Evolutionary conservation across 2,329 filamentous ascomycete species (phyloP), one percentile per base, ranked within the genome.

Genomic region (Sarocladium oryzae): DNA sequence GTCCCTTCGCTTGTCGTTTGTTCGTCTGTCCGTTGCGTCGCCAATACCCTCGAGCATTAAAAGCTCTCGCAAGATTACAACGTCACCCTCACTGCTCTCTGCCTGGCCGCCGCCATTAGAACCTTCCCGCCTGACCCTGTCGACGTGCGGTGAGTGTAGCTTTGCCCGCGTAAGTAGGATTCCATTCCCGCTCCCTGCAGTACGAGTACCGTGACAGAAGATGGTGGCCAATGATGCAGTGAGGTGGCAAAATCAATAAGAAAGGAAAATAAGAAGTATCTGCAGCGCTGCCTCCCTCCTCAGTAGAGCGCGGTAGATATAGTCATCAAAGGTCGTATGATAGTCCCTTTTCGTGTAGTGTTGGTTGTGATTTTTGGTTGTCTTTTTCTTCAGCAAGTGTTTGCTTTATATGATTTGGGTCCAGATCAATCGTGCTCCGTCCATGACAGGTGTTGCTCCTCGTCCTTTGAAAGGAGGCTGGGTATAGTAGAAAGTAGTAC

Each of bases 321-420:
- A 50, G 45, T 55, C 52, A 53, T 52, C 48, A 48, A 53, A 48
- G 50, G 50, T 55, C 51, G 51, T 53, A 51, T 37, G 43, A 33
- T 32, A 16, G 28, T 32, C 26, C 43, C 43, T 51, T 35, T 51
- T 41, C n/a, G 21, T 30, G 30, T 52, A 45, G 41, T 49, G 26
- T 35, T 53, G 40, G 26, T 49, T 41, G 32, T 37, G 30, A 33
- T 26, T 43, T 21, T 51, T 50, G 24, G 37, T 41, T 37, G 48
- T 49, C n/a, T 28, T 40, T 41, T 48, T 36, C 10, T 33, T 10
- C 7, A 13, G 28, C 7, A 7, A 30, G 13, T 7, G 28, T 20
- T 48, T 26, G 20, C 8, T 36, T 7, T 15, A 18, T 36, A 6
- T 40, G n/a, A 13, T 40, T 40, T 20, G n/a, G 53, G 53, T 56